Evolutionary conservation across 768 basidiomycete species (phyloP).

Genomic region (Gloeophyllum trabeum): DNA sequence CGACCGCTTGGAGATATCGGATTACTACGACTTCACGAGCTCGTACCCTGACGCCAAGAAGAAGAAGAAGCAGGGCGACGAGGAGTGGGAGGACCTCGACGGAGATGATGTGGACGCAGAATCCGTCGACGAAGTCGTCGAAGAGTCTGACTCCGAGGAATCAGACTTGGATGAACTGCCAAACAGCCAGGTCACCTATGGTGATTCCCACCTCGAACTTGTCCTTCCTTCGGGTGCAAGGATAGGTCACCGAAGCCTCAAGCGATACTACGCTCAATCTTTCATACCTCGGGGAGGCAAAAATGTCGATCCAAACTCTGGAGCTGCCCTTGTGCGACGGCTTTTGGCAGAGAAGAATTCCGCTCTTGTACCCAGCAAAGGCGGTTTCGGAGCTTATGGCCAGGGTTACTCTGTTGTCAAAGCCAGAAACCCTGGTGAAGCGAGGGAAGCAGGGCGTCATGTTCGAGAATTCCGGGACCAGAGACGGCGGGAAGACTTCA

Average conservation of each 20-base stretch:
- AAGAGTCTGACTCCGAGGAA: slow-evolving; percentile 27
- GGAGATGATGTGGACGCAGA: slow-evolving; percentile 19
- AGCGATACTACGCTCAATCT: slow-evolving; percentile 78
- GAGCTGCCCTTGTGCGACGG: slow-evolving; percentile 64
- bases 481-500: slow-evolving; percentile 69
- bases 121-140: slow-evolving; percentile 17
- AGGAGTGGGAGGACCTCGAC: slow-evolving; percentile 20
- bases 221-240: slow-evolving; percentile 88
- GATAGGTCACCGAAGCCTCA: slow-evolving; percentile 85
- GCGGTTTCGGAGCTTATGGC: slow-evolving; percentile 84
- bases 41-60: slow-evolving; percentile 51
- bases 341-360: slow-evolving; percentile 76
- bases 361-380: slow-evolving; percentile 73
- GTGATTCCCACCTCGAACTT: slow-evolving; percentile 77
- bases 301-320: slow-evolving; percentile 56
- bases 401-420: slow-evolving; percentile 73
- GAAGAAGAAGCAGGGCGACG: slow-evolving; percentile 17
- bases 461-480: slow-evolving; percentile 78
- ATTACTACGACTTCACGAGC: slow-evolving; percentile 84
- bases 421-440: slow-evolving; percentile 92
- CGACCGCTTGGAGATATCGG: slow-evolving; percentile 80
- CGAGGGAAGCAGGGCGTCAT: slow-evolving; percentile 82
- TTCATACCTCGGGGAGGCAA: slow-evolving; percentile 35
- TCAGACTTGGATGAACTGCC: slow-evolving; percentile 30
- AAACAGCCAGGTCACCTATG: slow-evolving; percentile 54